Conservation (phyloP, 108 stramenopile genomes). For the Discostella stelligeroides region DNA sequence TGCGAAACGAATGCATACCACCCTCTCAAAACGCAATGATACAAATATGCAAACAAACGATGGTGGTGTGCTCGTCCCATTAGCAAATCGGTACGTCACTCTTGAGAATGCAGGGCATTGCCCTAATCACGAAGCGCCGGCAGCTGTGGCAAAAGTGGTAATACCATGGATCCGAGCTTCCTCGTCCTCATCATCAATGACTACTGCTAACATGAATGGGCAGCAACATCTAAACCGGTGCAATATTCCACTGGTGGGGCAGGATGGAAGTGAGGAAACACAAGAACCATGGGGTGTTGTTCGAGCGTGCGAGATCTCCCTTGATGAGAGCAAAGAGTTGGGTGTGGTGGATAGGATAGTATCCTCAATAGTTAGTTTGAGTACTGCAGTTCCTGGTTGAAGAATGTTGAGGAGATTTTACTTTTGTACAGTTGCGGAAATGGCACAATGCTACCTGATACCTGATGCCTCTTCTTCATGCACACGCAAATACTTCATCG, state of each 20-base stretch:
- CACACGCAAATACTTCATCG: too few relatives aligned
- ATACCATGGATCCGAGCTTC: slow-evolving; percentile 42
- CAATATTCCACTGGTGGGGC: slow-evolving; percentile 29
- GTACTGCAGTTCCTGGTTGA: too few relatives aligned
- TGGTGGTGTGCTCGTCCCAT: not conserved
- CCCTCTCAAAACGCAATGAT: slow-evolving; percentile 31
- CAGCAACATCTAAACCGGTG: slow-evolving; percentile 22
- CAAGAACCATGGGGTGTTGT: slow-evolving; percentile 67
- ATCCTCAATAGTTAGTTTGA: slow-evolving; percentile 29
- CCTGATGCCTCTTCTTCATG: too few relatives aligned
- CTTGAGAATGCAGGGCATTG: slow-evolving; percentile 81
- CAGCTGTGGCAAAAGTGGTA: slow-evolving; percentile 61
- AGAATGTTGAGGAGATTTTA: too few relatives aligned
- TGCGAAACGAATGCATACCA: slow-evolving; percentile 52
- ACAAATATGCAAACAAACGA: not conserved
- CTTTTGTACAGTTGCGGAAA: too few relatives aligned
- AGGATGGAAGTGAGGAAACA: slow-evolving; percentile 15
- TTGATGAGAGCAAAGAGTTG: slow-evolving; percentile 49
- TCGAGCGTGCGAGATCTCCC: slow-evolving; percentile 39
- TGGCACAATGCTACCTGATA: too few relatives aligned
- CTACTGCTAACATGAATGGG: not conserved
- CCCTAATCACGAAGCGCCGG: slow-evolving; percentile 84
- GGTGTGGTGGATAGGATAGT: slow-evolving; percentile 53
- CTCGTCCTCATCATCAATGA: not conserved
- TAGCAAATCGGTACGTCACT: slow-evolving; percentile 66